Base-by-base conservation (phyloP, 805 yeast species). In the Starmerella apis region DNA sequence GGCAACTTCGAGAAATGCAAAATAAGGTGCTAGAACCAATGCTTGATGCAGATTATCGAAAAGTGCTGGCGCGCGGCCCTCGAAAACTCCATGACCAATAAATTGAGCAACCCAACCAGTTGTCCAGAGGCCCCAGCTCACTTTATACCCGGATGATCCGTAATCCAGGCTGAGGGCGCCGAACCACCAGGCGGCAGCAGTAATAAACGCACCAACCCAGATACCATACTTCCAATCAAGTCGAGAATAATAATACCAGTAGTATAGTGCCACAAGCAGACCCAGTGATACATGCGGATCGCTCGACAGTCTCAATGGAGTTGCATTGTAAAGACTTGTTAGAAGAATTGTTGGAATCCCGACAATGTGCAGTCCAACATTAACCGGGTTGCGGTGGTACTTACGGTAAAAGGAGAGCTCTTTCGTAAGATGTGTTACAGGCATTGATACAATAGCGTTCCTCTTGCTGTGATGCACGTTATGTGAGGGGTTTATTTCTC, bases 1-100 rank as follows among this genome's bases (percentile, higher is more conserved):
- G 13, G 84, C 72, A 2, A 81, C 61, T 64, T 92, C 97, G 63
- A 80, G 85, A 13, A 80, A 69, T 3, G 87, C 94, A 63, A 90
- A 88, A 61, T 77, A 86, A 1, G 97, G 97, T 0, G 97, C 97
- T 54, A 88, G 70, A 0, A 90, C 86, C 18, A 90, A 64, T 4
- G 96, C 92, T 62, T 87, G 96, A 4, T 81, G 68, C 41, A 86
- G 68, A 61, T 81, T 88, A 60, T 88, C 95, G 36, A 86, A 64
- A 47, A 90, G 66, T 0, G 97, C 96, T 0, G 98, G 98, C 0
- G 87, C 83, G 37, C 86, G 72, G 52, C 72, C 73, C 62, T 90
- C 98, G 61, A 79, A 84, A 10, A 75, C 71, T 1, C 83, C 90
- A 63, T 92, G 97, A 3, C 96, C 96, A 45, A 81, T 71, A 64